phyloP scores from a whole-genome alignment of 106 monocot species.

The Dioscorea dumetorum region DNA sequence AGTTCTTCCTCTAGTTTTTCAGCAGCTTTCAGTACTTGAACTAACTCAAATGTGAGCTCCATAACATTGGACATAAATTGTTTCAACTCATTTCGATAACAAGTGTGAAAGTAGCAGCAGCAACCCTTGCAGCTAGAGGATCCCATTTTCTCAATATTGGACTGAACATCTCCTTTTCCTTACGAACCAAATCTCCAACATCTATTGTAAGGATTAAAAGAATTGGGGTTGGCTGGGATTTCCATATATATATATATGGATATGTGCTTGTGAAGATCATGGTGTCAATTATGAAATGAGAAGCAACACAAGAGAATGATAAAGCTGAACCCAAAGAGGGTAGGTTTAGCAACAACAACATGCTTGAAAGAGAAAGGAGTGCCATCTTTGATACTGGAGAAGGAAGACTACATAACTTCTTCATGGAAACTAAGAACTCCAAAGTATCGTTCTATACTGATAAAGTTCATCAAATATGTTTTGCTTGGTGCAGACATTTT shows the following conservation, averaged over 20 bases:
- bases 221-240: slow-evolving; percentile 37
- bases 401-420: slow-evolving; percentile 50
- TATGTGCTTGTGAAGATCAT: too few relatives aligned
- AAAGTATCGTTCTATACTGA: slow-evolving; percentile 32
- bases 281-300: slow-evolving; percentile 11
- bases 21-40: slow-evolving; percentile 86
- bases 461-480: background rate
- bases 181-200: slow-evolving; percentile 74
- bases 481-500: background rate
- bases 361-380: slow-evolving; percentile 61
- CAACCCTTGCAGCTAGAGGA: slow-evolving; percentile 90
- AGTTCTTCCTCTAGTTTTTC: too few relatives aligned
- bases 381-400: slow-evolving; percentile 64
- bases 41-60: slow-evolving; percentile 74
- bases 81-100: slow-evolving; percentile 90
- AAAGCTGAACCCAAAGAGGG: slow-evolving; percentile 18
- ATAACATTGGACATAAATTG: slow-evolving; percentile 74
- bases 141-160: slow-evolving; percentile 90
- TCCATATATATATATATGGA: too few relatives aligned
- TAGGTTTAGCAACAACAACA: slow-evolving; percentile 65
- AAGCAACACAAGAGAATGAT: slow-evolving; percentile 1
- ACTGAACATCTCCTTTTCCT: slow-evolving; percentile 74
- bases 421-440: slow-evolving; percentile 72
- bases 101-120: slow-evolving; percentile 90
- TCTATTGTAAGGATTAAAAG: slow-evolving; percentile 82